A percentile compares a stretch with the other conserved stretches of the same genome.
phyloP scores from a whole-genome alignment of 306 rosid genomes.

The Pterocarpus macrocarpus region DNA sequence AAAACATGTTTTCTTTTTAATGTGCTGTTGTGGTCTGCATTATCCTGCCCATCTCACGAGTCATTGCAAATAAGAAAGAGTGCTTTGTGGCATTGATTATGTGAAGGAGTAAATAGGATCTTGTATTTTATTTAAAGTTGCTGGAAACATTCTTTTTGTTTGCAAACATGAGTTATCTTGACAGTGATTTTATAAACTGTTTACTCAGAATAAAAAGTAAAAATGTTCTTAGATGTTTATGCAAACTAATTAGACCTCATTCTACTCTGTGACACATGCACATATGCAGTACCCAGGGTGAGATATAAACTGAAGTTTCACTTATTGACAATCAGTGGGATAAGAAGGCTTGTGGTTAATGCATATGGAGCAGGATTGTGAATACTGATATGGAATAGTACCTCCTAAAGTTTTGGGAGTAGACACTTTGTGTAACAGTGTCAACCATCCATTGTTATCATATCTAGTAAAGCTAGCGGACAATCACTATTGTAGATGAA shows the following conservation, averaged over 20 bases:
- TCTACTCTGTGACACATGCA: background rate
- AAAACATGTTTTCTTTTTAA: constrained; percentile 24
- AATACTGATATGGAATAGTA: constrained; percentile 8
- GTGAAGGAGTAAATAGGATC: constrained; percentile 10
- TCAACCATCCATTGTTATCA: background rate
- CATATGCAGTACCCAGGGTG: background rate
- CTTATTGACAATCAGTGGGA: constrained; percentile 2
- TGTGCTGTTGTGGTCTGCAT: constrained; percentile 37
- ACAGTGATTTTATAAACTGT: background rate
- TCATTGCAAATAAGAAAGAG: constrained; percentile 19
- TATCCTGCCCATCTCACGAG: constrained; percentile 20
- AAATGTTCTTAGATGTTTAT: constrained; percentile 18
- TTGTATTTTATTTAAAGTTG: background rate
- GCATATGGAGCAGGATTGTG: background rate
- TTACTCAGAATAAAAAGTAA: background rate
- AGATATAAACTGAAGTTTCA: constrained; percentile 12
- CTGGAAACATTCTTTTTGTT: constrained; percentile 3
- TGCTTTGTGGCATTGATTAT: background rate
- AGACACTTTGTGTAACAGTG: background rate
- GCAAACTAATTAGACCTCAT: background rate
- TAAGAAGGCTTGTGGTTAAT: background rate
- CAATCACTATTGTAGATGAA: constrained; percentile 4
- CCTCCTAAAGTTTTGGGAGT: constrained; percentile 27
- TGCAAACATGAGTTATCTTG: constrained; percentile 5
- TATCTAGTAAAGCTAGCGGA: constrained; percentile 15